A percentile compares a stretch with the other conserved stretches of the same genome.
These are phyloP conservation scores for Theileria equi DNA, from an alignment of 169 alveolate species.

Conservation along the genomic window DNA sequence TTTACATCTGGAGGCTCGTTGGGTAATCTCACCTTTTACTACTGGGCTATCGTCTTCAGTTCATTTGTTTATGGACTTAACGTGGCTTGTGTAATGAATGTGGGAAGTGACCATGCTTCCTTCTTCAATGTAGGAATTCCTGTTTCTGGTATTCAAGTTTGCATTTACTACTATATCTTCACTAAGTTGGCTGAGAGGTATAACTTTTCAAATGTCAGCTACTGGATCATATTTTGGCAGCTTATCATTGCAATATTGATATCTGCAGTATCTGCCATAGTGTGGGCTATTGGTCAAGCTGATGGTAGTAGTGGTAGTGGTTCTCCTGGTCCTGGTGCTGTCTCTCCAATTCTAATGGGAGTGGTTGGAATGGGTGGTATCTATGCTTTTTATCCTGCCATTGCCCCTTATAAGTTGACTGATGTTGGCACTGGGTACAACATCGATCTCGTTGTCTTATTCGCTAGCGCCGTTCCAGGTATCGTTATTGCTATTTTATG, in stretches of 20 bases:
- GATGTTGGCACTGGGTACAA: slow-evolving; percentile 2
- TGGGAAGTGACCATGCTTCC: background rate
- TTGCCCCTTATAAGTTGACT: slow-evolving; percentile 15
- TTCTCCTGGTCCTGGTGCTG: too few relatives aligned
- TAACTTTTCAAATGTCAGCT: background rate
- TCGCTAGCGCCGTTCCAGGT: slow-evolving; percentile 1
- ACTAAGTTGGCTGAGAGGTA: background rate
- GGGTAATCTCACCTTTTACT: slow-evolving; percentile 13
- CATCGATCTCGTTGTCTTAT: slow-evolving; percentile 2
- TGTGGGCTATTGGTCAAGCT: slow-evolving; percentile 6
- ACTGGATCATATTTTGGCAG: background rate
- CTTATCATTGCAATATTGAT: background rate
- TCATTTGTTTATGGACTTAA: background rate
- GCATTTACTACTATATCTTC: background rate
- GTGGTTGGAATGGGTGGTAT: slow-evolving; percentile 3
- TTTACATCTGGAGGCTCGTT: slow-evolving; percentile 22
- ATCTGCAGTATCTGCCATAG: background rate
- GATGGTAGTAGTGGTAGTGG: background rate
- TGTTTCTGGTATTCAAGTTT: slow-evolving; percentile 7
- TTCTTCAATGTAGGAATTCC: slow-evolving; percentile 12
- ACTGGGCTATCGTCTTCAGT: slow-evolving; percentile 5
- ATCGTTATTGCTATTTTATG: slow-evolving; percentile 4
- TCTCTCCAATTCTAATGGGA: slow-evolving; percentile 5
- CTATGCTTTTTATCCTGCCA: slow-evolving; percentile 21
- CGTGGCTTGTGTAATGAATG: background rate